These are phyloP conservation scores for Harringtonia aguacate DNA, from an alignment of 2,329 filamentous ascomycete genomes.

Conservation along the genomic window DNA sequence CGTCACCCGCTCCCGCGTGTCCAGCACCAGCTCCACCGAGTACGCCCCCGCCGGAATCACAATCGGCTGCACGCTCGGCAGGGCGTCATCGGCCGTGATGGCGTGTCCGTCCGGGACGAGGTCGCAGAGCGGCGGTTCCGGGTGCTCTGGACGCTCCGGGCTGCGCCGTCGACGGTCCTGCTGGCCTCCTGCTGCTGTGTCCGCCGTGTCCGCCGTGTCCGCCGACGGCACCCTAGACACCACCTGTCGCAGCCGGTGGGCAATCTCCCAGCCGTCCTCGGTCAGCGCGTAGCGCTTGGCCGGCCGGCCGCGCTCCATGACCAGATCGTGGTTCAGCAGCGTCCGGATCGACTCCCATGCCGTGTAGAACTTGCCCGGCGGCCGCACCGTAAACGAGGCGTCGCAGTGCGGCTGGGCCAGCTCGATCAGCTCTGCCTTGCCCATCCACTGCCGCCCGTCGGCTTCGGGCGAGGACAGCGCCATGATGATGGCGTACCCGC, in stretches of 20 bases:
- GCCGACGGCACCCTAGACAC: constrained; percentile 1
- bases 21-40: constrained; percentile 61
- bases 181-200: not conserved
- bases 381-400: constrained; percentile 56
- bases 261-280: constrained; percentile 69
- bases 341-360: constrained; percentile 80
- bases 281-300: constrained; percentile 59
- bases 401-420: constrained; percentile 63
- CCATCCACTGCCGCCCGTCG: constrained; percentile 44
- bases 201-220: not conserved
- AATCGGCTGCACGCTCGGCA: constrained; percentile 48
- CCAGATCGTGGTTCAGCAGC: constrained; percentile 59
- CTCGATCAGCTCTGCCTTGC: constrained; percentile 58
- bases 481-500: constrained; percentile 61
- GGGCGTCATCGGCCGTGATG: constrained; percentile 12
- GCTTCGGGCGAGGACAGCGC: constrained; percentile 52
- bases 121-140: not conserved
- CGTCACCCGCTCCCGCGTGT: constrained; percentile 62
- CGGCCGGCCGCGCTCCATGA: constrained; percentile 60
- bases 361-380: constrained; percentile 62
- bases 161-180: not conserved
- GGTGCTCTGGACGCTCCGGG: not conserved
- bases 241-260: constrained; percentile 48
- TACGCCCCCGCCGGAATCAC: constrained; percentile 54
- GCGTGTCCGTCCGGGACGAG: constrained; percentile 5